Base-by-base conservation (phyloP, 257 asterid genomes). In the Solanum piurae region DNA sequence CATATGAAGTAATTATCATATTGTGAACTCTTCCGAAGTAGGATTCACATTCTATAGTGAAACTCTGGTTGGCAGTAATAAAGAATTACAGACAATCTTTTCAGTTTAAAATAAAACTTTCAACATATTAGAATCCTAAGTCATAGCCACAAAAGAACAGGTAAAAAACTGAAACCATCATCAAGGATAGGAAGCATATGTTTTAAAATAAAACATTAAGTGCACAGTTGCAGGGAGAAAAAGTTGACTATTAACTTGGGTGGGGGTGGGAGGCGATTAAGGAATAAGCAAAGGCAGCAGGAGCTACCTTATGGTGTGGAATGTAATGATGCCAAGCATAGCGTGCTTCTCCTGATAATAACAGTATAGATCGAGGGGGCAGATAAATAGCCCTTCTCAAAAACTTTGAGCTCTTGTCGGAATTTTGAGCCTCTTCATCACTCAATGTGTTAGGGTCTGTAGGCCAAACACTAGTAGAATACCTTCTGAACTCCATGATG, bases 241-340 rank as follows among this genome's bases (percentile, higher is more conserved):
- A 29, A 69, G 76, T 29, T 1, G 76, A 69, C 38, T 3, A 69
- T 3, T 13, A 1, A 69, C 18, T 69, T 1, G 23, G 37, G 76
- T 29, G 38, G 1, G 52, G 18, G 20, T 13, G 55, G 55, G 55
- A 46, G 11, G 9, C 2, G n/a, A 71, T 33, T 31, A 31, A 71
- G 16, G 25, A 71, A 16, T 0, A 71, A 1, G 20, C 40, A 71
- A 3, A 7, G n/a, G 77, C 77, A 71, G 76, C 76, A 71, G 13
- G 44, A 13, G 49, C 86, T 90, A 94, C 99, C 98, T 97, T 97
- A 89, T 95, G 99, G 87, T 97, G 99, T 46, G 99, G 99, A 92
- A 97, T 97, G 92, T 97, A 97, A 90, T 97, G 99, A 87, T 95
- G 98, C 98, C 99, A 97, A n/a, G 98, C 98, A 89, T 95, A 95